A percentile compares a stretch with the other conserved stretches of the same genome.
phyloP scores from a whole-genome alignment of 2,329 filamentous ascomycete genomes.

The Fusarium haematococcum region DNA sequence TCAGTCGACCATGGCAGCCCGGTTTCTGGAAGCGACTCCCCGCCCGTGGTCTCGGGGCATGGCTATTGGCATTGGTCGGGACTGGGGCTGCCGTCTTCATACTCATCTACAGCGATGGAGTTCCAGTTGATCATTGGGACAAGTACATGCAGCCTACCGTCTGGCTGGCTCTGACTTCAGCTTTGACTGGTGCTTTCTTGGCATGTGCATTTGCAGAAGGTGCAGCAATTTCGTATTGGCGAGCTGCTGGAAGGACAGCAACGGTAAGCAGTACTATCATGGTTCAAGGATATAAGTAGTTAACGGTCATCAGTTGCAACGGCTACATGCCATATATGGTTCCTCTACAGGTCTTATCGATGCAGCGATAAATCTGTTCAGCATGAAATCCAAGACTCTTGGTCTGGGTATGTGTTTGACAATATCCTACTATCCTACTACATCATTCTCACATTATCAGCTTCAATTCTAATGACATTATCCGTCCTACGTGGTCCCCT shows the following conservation, averaged over 20 bases:
- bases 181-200: conserved; percentile 32
- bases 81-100: conserved; percentile 28
- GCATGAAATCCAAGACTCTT: conserved; percentile 28
- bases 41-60: conserved; percentile 27
- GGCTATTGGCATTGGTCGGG: conserved; percentile 27
- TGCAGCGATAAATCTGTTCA: conserved; percentile 24
- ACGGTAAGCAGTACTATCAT: conserved; percentile 19
- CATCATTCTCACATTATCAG: not conserved
- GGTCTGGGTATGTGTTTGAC: conserved; percentile 22
- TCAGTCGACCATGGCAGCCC: conserved; percentile 34
- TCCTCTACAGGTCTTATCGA: conserved; percentile 35
- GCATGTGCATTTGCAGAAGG: conserved; percentile 34
- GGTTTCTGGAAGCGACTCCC: conserved; percentile 37
- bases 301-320: conserved; percentile 15
- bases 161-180: conserved; percentile 37
- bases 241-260: conserved; percentile 27
- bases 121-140: conserved; percentile 32
- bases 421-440: rapidly evolving
- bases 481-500: conserved; percentile 34
- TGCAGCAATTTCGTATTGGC: conserved; percentile 37
- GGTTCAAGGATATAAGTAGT: rapidly evolving
- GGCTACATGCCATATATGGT: conserved; percentile 29
- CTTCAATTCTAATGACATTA: conserved; percentile 34
- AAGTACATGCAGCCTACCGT: conserved; percentile 33
- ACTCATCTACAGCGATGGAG: conserved; percentile 31